These are phyloP conservation scores for Suillus subalutaceus DNA, from an alignment of 768 basidiomycete species.

Conservation along the genomic window DNA sequence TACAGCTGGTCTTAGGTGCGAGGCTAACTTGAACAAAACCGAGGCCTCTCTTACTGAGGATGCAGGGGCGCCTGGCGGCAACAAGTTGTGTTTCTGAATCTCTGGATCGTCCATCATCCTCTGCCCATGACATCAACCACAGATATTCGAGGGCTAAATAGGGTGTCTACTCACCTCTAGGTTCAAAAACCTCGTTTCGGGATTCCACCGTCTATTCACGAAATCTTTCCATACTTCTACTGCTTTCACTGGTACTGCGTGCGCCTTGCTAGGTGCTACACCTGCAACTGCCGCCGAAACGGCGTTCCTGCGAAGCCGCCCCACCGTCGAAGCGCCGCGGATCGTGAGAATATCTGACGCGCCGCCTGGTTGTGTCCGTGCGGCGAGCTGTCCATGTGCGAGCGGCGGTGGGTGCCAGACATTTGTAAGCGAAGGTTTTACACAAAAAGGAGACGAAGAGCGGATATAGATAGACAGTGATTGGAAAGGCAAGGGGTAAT, in stretches of 20 bases:
- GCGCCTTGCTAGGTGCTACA: conserved; percentile 15
- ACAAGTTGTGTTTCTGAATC: conserved; percentile 69
- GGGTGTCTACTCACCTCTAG: conserved; percentile 66
- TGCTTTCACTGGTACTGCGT: conserved; percentile 36
- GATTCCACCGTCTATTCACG: conserved; percentile 72
- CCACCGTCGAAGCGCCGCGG: conserved; percentile 63
- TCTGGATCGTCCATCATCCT: conserved; percentile 78
- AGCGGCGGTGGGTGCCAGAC: conserved; percentile 30
- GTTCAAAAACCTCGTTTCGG: conserved; percentile 71
- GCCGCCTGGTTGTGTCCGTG: conserved; percentile 39
- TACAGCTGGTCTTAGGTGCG: conserved; percentile 76
- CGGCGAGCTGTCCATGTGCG: conserved; percentile 40
- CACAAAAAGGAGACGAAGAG: conserved; percentile 30
- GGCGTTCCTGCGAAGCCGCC: conserved; percentile 64
- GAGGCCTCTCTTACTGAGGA: conserved; percentile 68
- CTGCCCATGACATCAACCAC: conserved; percentile 40
- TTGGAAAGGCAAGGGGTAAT: conserved; percentile 6
- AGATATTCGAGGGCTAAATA: background rate
- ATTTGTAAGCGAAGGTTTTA: conserved; percentile 23
- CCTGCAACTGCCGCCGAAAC: conserved; percentile 34
- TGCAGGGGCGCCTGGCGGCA: conserved; percentile 69
- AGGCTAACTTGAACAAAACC: conserved; percentile 89
- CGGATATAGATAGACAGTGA: conserved; percentile 16
- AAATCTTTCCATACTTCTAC: conserved; percentile 79
- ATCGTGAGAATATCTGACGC: conserved; percentile 61